Percentiles rank a stretch among this genome's conserved stretches.
phyloP scores from a whole-genome alignment of 164 flowering plant species.

The Houttuynia cordata region DNA sequence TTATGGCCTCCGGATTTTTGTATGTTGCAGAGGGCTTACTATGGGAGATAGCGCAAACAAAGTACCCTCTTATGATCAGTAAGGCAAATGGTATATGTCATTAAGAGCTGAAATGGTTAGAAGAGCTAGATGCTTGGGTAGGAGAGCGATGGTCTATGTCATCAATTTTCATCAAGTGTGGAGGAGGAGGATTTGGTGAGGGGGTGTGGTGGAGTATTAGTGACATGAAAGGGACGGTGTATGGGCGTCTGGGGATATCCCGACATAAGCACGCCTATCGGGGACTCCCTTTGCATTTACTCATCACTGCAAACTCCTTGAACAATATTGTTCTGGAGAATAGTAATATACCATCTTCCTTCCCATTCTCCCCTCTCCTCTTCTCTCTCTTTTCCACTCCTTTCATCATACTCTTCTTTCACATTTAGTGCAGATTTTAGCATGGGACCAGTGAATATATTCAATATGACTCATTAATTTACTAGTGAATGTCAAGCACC shows the following conservation, averaged over 20 bases:
- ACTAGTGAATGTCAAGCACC: too few species aligned
- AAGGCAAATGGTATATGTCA: too few species aligned
- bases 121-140: too few species aligned
- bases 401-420: too few species aligned
- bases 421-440: too few species aligned
- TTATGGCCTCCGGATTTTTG: too few species aligned
- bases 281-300: constrained; percentile 2
- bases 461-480: too few species aligned
- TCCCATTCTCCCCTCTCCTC: not conserved
- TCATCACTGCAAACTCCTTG: constrained; percentile 1
- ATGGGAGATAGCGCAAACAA: too few species aligned
- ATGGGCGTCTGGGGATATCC: constrained; percentile 10
- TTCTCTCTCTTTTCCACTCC: not conserved
- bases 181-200: not conserved
- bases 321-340: not conserved
- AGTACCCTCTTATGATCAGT: too few species aligned
- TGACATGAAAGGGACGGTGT: constrained; percentile 12
- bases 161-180: not conserved
- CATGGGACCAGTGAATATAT: too few species aligned
- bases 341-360: not conserved
- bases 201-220: not conserved
- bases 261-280: constrained; percentile 10
- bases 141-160: not conserved
- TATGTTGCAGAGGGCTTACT: too few species aligned
- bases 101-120: too few species aligned